These are phyloP conservation scores for Pseudopithomyces maydicus DNA, from an alignment of 2,329 filamentous ascomycete species.

Conservation along the genomic window DNA sequence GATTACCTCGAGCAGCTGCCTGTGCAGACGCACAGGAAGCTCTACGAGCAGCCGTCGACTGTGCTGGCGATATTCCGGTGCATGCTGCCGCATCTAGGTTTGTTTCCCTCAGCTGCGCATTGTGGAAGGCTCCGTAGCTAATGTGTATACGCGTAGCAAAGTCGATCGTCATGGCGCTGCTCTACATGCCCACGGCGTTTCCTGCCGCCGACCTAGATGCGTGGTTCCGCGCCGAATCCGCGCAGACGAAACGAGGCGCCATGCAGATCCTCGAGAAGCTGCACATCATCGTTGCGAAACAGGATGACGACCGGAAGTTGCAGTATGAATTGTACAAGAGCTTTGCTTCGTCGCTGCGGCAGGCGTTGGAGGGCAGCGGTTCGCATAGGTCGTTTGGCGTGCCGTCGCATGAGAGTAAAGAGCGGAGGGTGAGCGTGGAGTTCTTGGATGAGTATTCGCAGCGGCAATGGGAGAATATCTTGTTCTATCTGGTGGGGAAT, in stretches of 20 bases:
- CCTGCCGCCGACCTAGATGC: slow-evolving; percentile 79
- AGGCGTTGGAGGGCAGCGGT: slow-evolving; percentile 86
- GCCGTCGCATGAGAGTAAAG: slow-evolving; percentile 69
- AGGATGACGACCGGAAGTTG: slow-evolving; percentile 64
- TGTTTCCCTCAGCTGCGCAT: not conserved
- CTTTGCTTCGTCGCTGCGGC: slow-evolving; percentile 81
- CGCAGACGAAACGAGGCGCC: slow-evolving; percentile 81
- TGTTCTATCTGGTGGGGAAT: slow-evolving; percentile 91
- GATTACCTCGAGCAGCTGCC: slow-evolving; percentile 94
- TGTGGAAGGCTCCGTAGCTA: slow-evolving; percentile 6
- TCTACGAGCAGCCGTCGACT: slow-evolving; percentile 96
- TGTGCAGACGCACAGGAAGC: slow-evolving; percentile 84
- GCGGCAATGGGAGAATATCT: slow-evolving; percentile 90
- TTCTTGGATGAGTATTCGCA: slow-evolving; percentile 86
- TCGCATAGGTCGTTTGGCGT: slow-evolving; percentile 89
- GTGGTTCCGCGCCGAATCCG: slow-evolving; percentile 77
- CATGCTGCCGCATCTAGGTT: slow-evolving; percentile 92
- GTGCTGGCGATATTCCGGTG: slow-evolving; percentile 94
- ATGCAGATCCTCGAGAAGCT: slow-evolving; percentile 80
- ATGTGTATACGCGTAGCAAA: slow-evolving; percentile 70
- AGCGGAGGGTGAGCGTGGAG: slow-evolving; percentile 67
- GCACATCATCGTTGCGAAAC: slow-evolving; percentile 74
- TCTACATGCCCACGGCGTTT: slow-evolving; percentile 86
- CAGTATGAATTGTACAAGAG: slow-evolving; percentile 79
- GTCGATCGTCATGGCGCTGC: slow-evolving; percentile 91